A percentile compares a stretch with the other conserved stretches of the same genome.
phyloP scores from a whole-genome alignment of 257 asterid genomes.

The Apocynum venetum region DNA sequence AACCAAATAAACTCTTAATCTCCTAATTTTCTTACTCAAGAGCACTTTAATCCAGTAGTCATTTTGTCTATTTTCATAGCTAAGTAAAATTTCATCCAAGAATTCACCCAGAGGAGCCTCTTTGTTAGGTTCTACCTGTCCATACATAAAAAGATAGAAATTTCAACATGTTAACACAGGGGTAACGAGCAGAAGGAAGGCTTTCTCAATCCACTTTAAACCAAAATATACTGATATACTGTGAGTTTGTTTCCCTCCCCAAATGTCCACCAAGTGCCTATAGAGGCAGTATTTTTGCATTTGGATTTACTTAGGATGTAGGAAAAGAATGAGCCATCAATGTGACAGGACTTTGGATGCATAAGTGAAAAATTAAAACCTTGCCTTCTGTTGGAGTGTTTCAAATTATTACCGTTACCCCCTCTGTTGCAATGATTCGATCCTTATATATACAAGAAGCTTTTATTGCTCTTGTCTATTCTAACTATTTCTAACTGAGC shows the following conservation, averaged over 20 bases:
- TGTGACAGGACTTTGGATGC: background rate
- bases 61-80: background rate
- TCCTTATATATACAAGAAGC: background rate
- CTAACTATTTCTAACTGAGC: background rate
- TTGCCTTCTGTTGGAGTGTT: background rate
- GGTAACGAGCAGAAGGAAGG: background rate
- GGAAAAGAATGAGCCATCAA: background rate
- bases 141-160: background rate
- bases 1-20: background rate
- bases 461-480: background rate
- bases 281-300: background rate
- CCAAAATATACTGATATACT: background rate
- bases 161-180: background rate
- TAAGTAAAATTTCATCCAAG: background rate
- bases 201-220: background rate
- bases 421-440: background rate
- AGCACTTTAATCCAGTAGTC: too few species aligned
- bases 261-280: background rate
- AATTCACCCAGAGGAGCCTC: background rate
- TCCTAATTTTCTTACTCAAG: background rate
- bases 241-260: background rate
- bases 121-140: background rate
- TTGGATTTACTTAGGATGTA: background rate
- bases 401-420: background rate
- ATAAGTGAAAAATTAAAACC: background rate